These are phyloP conservation scores for Trichoderma lentiforme DNA, from an alignment of 2,329 filamentous ascomycete species.

Conservation along the genomic window DNA sequence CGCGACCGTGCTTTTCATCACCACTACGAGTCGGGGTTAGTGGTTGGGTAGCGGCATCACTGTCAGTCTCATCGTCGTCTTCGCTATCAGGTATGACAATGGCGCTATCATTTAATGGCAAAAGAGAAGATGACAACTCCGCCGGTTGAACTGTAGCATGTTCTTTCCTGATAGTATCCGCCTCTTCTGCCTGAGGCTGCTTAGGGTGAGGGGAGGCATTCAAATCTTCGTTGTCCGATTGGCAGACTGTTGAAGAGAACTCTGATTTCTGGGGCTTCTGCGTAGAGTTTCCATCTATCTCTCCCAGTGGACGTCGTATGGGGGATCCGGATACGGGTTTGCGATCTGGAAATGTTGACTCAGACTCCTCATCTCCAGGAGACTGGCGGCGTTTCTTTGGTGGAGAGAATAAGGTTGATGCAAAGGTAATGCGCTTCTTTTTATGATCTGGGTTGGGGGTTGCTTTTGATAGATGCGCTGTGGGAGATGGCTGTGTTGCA, in stretches of 20 bases:
- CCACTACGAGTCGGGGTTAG: background rate
- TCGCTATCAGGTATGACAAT: slow-evolving; percentile 14
- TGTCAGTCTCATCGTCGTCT: background rate
- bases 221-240: background rate
- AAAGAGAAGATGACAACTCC: background rate
- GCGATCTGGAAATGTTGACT: background rate
- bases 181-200: background rate
- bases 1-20: background rate
- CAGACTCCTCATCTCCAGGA: background rate
- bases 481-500: background rate
- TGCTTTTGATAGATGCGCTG: background rate
- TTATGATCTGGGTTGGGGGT: slow-evolving; percentile 16
- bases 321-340: background rate
- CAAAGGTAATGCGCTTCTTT: slow-evolving; percentile 2
- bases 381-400: slow-evolving; percentile 24
- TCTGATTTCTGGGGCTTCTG: background rate
- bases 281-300: slow-evolving; percentile 26
- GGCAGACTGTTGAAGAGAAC: background rate
- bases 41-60: background rate
- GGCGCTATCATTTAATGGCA: background rate
- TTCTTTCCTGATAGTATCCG: no score
- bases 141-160: background rate
- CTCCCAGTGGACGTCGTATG: slow-evolving; percentile 23
- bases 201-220: background rate
- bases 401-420: background rate